phyloP scores from a whole-genome alignment of 1,284 basidiomycete genomes.

The Sporisorium scitamineum region DNA sequence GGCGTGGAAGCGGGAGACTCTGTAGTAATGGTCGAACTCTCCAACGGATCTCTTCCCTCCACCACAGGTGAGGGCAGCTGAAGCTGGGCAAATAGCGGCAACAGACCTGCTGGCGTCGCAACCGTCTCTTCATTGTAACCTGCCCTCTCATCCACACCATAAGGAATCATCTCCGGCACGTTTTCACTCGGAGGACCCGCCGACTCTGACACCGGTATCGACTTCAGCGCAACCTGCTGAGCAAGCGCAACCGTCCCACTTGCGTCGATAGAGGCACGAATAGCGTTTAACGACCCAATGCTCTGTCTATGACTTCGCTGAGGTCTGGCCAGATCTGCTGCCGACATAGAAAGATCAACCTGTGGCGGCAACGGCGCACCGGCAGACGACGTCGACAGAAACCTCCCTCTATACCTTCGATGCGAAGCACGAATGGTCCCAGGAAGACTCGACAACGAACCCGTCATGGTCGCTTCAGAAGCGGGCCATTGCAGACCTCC shows the following conservation, averaged over 20 bases:
- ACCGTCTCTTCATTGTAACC: background rate
- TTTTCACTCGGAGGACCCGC: too few relatives aligned
- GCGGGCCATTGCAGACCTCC: constrained; percentile 8
- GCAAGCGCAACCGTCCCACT: background rate
- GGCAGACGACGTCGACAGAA: constrained; percentile 18
- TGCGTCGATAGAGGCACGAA: constrained; percentile 7
- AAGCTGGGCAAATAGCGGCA: background rate
- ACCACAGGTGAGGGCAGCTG: background rate
- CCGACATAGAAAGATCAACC: constrained; percentile 11
- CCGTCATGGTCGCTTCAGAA: background rate
- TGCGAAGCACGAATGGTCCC: constrained; percentile 3
- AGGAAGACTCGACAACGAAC: background rate
- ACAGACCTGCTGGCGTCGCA: background rate
- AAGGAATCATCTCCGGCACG: constrained; percentile 20
- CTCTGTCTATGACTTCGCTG: constrained; percentile 7
- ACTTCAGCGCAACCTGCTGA: background rate
- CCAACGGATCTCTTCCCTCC: background rate
- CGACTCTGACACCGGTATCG: background rate
- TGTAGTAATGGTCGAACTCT: background rate
- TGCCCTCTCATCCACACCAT: constrained; percentile 1
- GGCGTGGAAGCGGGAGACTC: background rate
- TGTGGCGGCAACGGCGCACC: constrained; percentile 18
- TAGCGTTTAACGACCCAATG: constrained; percentile 14
- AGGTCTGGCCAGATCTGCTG: constrained; percentile 3
- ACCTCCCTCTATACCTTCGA: constrained; percentile 11